Base-by-base conservation (phyloP, 768 basidiomycete species). In the Agrocybe praecox region DNA sequence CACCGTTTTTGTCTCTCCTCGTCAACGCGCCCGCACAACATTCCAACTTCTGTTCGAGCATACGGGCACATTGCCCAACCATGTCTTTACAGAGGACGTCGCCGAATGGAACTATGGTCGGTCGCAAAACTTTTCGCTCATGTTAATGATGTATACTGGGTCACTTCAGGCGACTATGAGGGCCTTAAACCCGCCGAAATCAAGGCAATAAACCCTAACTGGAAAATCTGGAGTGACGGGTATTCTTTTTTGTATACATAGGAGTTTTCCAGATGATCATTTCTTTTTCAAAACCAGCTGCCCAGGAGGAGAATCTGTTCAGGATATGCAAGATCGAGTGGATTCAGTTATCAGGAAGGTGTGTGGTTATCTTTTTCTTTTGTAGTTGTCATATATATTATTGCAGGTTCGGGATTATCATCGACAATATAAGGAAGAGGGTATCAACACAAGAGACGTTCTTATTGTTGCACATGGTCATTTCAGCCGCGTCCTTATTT, bases 381-480 rank as follows among this genome's bases (percentile, higher is more conserved):
- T 32, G 12, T 15, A 29, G 9, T 45, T n/a, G 24, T 15, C 18
- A 29, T 26, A 34, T 17, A 21, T 24, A 26, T 55, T 17, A 29
- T 24, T 11, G 60, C 53, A 92, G 87, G 85, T 92, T 55, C 84
- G 85, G 11, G 84, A 89, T 65, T 83, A 89, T 65, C 91, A 94
- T 64, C 79, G 80, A 53, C 70, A 81, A 62, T 92, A 89, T 69
- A 76, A 82, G 46, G 89, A 92, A 62, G 82, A 88, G 47, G 84
- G 85, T 1, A 73, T 79, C 17, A 80, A 87, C 52, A 80, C 82
- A 19, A 82, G 90, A 19, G 94, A 97, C 64, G 88, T 94, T 10
- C 80, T 96, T 56, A 89, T 98, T 65, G 85, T 98, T 57, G 92
- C 94, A 0, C 96, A 98, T 70, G 94, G 90, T 0, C 90, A 94